Evolutionary conservation across 2,329 filamentous ascomycete genomes (phyloP), one percentile per base, ranked within the genome.

Genomic region (Aspergillaceae sp.): DNA sequence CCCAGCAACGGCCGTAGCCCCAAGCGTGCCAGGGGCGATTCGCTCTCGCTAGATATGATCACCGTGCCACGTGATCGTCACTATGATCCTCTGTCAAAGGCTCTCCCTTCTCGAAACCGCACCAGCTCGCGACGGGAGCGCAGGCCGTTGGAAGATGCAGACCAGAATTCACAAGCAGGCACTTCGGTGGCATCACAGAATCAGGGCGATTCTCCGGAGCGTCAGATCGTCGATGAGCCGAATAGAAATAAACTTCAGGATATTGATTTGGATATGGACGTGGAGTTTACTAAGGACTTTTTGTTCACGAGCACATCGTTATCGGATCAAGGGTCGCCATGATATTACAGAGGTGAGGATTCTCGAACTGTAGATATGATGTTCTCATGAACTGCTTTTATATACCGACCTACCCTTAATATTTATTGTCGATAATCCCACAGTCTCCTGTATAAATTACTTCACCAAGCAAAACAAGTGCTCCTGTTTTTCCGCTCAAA

Each of bases 261-360:
- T 32, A 35, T 66, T n/a, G 57, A 65, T 42, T 44, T 65, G 44
- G 61, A 62, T 41, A 56, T 62, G 56, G 59, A 63, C 34, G 40
- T 65, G 43, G 65, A 67, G 40, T 65, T 64, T 43, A 61, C 61
- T 0, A 65, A 60, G 33, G 62, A 66, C 26, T 64, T 63, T 36
- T 37, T 67, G 10, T 65, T 66, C 35, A 62, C 58, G 8, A 65
- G 61, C 33, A 64, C 64, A 4, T 54, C 57, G 8, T 48, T 61
- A 19, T 60, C 61, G 4, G 54, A 55, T 3, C 48, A 44, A 1
- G 36, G 6, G 6, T 38, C 36, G 11, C 8, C 36, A 38, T 38
- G 36, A 38, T 38, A 38, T 19, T 19, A 19, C 19, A 19, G 19
- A 19, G 19, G 19, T 19, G 19, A 2, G 19, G 19, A 2, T 19